phyloP scores from a whole-genome alignment of 1,284 basidiomycete genomes.

The Mrakiaceae sp. region DNA sequence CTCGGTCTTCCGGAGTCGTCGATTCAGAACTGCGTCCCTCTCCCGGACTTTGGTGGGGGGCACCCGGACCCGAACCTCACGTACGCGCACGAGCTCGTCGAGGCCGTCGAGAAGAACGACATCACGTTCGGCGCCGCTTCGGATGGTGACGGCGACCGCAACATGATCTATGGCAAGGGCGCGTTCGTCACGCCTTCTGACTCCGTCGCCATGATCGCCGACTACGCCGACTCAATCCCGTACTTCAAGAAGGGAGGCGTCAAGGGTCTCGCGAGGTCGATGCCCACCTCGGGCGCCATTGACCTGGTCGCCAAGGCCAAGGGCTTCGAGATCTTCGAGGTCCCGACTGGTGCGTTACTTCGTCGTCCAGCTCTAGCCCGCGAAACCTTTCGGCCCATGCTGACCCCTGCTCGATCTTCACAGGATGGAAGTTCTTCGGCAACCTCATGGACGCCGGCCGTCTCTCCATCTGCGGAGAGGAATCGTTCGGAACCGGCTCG shows the following conservation, averaged over 20 bases:
- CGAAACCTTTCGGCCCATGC: neutral
- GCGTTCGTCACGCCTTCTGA: slow-evolving; percentile 97
- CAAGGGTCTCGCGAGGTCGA: slow-evolving; percentile 88
- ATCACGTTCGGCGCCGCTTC: slow-evolving; percentile 93
- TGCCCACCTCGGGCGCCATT: slow-evolving; percentile 96
- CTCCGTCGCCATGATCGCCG: slow-evolving; percentile 96
- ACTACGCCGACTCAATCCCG: slow-evolving; percentile 86
- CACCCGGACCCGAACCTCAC: slow-evolving; percentile 98
- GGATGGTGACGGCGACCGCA: slow-evolving; percentile 95
- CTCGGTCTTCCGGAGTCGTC: slow-evolving; percentile 71
- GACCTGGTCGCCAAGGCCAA: slow-evolving; percentile 93
- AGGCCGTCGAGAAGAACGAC: slow-evolving; percentile 72
- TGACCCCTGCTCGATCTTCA: neutral
- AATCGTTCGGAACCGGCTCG: slow-evolving; percentile 98
- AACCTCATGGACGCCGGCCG: slow-evolving; percentile 98
- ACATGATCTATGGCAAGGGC: slow-evolving; percentile 98
- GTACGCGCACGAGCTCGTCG: slow-evolving; percentile 90
- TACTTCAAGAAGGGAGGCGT: slow-evolving; percentile 89
- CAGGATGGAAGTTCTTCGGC: slow-evolving; percentile 99
- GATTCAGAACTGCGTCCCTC: slow-evolving; percentile 81
- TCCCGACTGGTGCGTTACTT: slow-evolving; percentile 67
- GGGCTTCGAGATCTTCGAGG: slow-evolving; percentile 88
- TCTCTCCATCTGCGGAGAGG: slow-evolving; percentile 95
- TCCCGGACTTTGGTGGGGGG: slow-evolving; percentile 90
- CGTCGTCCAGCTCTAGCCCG: neutral